Conservation (phyloP, 139 green algal species). For the Chlamydomonas urium region DNA sequence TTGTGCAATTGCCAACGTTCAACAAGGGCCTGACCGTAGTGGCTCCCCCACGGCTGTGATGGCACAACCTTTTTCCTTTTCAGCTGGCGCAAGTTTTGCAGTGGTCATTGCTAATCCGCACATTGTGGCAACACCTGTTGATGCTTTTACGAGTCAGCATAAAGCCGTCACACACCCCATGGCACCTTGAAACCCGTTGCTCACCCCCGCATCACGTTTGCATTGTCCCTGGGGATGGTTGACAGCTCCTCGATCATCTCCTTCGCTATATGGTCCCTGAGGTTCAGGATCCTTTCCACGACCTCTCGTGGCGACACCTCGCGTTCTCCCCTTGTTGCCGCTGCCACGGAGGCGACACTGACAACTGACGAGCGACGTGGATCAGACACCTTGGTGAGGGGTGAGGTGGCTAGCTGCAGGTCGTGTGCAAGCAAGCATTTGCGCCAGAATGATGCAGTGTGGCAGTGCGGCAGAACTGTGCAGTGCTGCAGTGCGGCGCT, state of each 20-base stretch:
- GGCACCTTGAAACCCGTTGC: neutral
- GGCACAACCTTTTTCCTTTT: neutral
- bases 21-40: too few relatives aligned
- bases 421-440: too few relatives aligned
- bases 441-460: too few relatives aligned
- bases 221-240: conserved; percentile 21
- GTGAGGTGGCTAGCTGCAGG: conserved; percentile 23
- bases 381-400: conserved; percentile 17
- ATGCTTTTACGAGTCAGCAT: too few relatives aligned
- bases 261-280: conserved; percentile 35
- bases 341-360: conserved; percentile 16
- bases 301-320: conserved; percentile 29
- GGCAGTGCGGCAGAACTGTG: too few relatives aligned
- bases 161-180: neutral
- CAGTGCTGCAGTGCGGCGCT: too few relatives aligned
- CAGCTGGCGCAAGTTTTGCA: too few relatives aligned
- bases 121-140: too few relatives aligned
- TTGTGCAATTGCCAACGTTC: neutral
- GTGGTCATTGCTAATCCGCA: too few relatives aligned
- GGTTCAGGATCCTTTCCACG: conserved; percentile 31
- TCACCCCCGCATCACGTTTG: conserved; percentile 17
- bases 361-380: conserved; percentile 10
- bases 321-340: conserved; percentile 16
- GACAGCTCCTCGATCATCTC: conserved; percentile 33
- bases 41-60: neutral